Conservation (phyloP, 495 filamentous ascomycete species). For the Neurospora africana region DNA sequence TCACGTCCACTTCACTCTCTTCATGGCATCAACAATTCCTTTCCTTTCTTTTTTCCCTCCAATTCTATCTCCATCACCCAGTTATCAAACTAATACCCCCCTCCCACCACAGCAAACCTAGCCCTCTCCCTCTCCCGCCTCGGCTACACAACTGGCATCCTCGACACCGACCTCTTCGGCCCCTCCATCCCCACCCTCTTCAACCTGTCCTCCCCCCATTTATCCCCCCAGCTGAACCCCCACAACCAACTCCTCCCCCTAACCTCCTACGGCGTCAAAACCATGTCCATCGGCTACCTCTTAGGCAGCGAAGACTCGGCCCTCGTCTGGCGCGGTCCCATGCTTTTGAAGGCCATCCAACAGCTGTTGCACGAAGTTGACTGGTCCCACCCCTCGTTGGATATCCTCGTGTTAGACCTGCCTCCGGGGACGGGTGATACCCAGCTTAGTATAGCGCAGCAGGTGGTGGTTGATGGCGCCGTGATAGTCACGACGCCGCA, state of each 20-base stretch:
- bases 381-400: constrained; percentile 57
- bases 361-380: constrained; percentile 90
- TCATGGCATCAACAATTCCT: no score
- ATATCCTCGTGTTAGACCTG: constrained; percentile 81
- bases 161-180: constrained; percentile 95
- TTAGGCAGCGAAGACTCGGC: constrained; percentile 59
- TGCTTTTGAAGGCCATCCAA: constrained; percentile 96
- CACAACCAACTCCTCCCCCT: constrained; percentile 76
- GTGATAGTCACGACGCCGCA: constrained; percentile 93
- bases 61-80: background rate
- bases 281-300: constrained; percentile 97
- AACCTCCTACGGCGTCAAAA: constrained; percentile 92
- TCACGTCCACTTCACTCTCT: no score
- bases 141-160: constrained; percentile 71
- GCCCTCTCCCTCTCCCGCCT: constrained; percentile 72
- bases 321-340: constrained; percentile 92
- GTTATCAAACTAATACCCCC: background rate
- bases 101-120: constrained; percentile 55
- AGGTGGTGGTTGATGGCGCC: constrained; percentile 68
- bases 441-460: constrained; percentile 87
- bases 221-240: constrained; percentile 54
- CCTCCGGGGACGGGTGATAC: constrained; percentile 93
- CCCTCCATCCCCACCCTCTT: constrained; percentile 89
- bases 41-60: no score
- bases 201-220: constrained; percentile 49